Percentiles rank a stretch among this genome's conserved stretches.
Evolutionary conservation across 2,329 filamentous ascomycete genomes (phyloP).

Genomic region (Cadophora sp.): DNA sequence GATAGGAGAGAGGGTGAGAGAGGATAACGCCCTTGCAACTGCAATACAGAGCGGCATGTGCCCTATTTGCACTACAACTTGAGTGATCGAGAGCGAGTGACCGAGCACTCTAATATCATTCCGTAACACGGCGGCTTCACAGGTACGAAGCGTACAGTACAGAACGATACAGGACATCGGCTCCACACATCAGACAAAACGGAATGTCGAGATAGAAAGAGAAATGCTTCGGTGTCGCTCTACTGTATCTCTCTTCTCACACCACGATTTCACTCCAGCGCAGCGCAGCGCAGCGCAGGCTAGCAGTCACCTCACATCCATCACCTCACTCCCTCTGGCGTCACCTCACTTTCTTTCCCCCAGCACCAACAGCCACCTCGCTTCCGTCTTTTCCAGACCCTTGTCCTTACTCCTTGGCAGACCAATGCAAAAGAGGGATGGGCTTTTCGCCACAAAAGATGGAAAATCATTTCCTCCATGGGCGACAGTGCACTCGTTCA

Average conservation of each 20-base stretch:
- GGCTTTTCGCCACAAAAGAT: slow-evolving; percentile 6
- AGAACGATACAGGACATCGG: not conserved
- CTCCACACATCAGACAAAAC: not conserved
- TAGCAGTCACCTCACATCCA: no score
- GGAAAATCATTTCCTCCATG: slow-evolving; percentile 13
- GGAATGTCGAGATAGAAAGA: not conserved
- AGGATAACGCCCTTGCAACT: not conserved
- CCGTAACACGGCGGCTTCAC: not conserved
- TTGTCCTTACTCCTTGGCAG: not conserved
- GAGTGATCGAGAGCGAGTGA: not conserved
- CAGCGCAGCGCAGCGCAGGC: no score
- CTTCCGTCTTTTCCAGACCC: slow-evolving; percentile 7
- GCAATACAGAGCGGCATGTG: not conserved
- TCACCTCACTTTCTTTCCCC: not conserved
- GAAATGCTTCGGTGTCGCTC: not conserved
- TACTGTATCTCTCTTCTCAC: not conserved
- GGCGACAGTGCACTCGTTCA: not conserved
- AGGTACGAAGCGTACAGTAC: no score
- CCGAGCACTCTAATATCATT: not conserved
- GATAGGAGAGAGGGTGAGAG: not conserved
- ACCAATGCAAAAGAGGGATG: not conserved
- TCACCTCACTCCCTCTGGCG: not conserved
- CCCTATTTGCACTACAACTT: not conserved
- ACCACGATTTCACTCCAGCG: no score
- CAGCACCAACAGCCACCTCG: slow-evolving; percentile 2